Evolutionary conservation across 805 yeast genomes (phyloP), one percentile per base, ranked within the genome.

Genomic region (Ogataea ganodermae): DNA sequence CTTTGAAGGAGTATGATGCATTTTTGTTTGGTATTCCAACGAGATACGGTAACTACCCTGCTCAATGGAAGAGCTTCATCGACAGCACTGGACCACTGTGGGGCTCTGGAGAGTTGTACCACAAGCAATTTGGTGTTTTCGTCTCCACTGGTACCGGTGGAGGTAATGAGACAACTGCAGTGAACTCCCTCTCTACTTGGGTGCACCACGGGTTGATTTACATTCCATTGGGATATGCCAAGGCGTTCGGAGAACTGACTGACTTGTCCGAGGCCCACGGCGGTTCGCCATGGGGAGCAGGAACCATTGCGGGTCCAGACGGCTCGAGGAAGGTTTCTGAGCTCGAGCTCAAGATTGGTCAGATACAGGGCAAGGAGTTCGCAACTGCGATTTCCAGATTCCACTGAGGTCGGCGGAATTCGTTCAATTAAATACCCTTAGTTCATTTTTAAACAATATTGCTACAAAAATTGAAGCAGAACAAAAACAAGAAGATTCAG

Each of bases 221-320:
- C 65, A 79, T 88, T 40, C 95, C 96, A 51, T 73, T 87, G 57
- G 96, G 96, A 51, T 88, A 82, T 71, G 77, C 74, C 52, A 65
- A 72, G 51, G 71, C 77, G 4, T 83, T 83, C 67, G 75, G 76
- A 9, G 75, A 75, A 56, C 60, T 83, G 53, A 68, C 86, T 35
- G 74, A 74, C 67, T 60, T 83, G 36, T 78, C 75, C 3, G 89
- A 86, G 70, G 75, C 80, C 42, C 95, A 85, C 63, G 96, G 96
- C 55, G 87, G 86, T 46, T 79, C 90, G 18, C 80, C 96, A 38
- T 89, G 90, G 89, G 96, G 96, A 65, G 86, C 96, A 27, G 96
- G 96, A 57, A 71, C 87, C 31, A 73, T 76, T 60, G 90, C 96
- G 24, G 87, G 81, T 42, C 73, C 76, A 43, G 92, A 85, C 62